Percentiles rank a stretch among this genome's conserved stretches.
These are phyloP conservation scores for Vicia faba DNA, from an alignment of 306 rosid species.

Conservation along the genomic window DNA sequence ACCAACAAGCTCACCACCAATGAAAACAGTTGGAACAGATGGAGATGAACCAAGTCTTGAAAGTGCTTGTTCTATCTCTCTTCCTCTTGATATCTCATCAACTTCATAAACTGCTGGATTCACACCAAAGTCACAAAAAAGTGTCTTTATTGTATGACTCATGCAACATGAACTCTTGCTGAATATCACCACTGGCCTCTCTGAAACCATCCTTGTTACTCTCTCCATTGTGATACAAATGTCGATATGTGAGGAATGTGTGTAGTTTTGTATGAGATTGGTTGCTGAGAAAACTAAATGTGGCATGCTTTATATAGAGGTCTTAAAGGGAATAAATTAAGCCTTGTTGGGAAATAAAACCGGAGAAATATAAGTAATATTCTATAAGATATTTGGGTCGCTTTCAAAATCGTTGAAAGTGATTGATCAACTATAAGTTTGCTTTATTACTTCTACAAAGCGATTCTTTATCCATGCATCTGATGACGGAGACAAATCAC, in stretches of 20 bases:
- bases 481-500: conserved; percentile 38
- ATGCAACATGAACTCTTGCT: conserved; percentile 91
- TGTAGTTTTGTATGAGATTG: not conserved
- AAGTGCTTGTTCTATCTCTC: conserved; percentile 92
- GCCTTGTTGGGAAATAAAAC: conserved; percentile 3
- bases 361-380: conserved; percentile 41
- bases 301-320: conserved; percentile 55
- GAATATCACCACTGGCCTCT: conserved; percentile 93
- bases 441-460: conserved; percentile 22
- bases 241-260: not conserved
- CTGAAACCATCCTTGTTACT: conserved; percentile 73
- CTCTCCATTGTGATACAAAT: conserved; percentile 47
- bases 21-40: conserved; percentile 82
- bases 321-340: not conserved
- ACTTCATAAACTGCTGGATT: conserved; percentile 81
- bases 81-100: conserved; percentile 80
- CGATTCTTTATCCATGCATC: conserved; percentile 45
- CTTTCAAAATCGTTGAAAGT: conserved; percentile 44
- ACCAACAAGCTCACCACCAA: conserved; percentile 77
- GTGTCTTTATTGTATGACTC: conserved; percentile 83
- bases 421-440: conserved; percentile 41
- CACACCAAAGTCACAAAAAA: conserved; percentile 81
- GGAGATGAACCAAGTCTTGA: conserved; percentile 69
- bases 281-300: conserved; percentile 11
- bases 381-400: conserved; percentile 49